Base-by-base conservation (phyloP, 805 yeast species). In the Kluyveromyces siamensis region DNA sequence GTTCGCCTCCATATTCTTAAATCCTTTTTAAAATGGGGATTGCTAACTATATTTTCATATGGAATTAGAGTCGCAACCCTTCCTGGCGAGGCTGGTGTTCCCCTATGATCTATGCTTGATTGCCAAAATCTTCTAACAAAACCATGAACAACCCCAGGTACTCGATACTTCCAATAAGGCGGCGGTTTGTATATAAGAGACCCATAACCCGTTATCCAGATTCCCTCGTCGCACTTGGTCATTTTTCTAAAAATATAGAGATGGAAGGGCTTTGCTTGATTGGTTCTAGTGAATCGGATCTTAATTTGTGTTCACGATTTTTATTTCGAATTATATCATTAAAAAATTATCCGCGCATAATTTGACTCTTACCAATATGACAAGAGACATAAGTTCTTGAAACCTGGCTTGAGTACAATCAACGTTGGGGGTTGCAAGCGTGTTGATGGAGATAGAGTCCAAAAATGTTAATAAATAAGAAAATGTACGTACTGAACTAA, bases 201-300 rank as follows among this genome's bases (percentile, higher is more conserved):
- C 1, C 97, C 97, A 60, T 89, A 89, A 2, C 97, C 96, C 10
- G 89, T 80, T 13, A 89, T 75, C 95, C 96, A 90, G 50, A 81
- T 63, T 2, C 67, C 67, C 3, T 53, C 51, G 8, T 27, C 16
- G 27, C n/a, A n/a, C 27, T 40, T 46, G 10, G 55, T 53, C 55
- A 51, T 51, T 25, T 30, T 35, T 41, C 8, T 21, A 8, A 30
- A 30, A 30, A 7, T 5, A 7, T 13, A 40, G n/a, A 16, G 33
- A n/a, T 14, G n/a, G 33, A 6, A n/a, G 8, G 36, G 8, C 30
- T 25, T 30, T 33, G 10, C 18, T 45, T 16, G 30, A 36, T 40
- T 16, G n/a, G 18, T 21, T 21, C 25, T 21, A 6, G 6, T 21
- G 25, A 21, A 6, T 21, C 25, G 25, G 25, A 4, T 21, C 25